Conservation (phyloP, 768 basidiomycete genomes). For the Leccinum barrowsii region DNA sequence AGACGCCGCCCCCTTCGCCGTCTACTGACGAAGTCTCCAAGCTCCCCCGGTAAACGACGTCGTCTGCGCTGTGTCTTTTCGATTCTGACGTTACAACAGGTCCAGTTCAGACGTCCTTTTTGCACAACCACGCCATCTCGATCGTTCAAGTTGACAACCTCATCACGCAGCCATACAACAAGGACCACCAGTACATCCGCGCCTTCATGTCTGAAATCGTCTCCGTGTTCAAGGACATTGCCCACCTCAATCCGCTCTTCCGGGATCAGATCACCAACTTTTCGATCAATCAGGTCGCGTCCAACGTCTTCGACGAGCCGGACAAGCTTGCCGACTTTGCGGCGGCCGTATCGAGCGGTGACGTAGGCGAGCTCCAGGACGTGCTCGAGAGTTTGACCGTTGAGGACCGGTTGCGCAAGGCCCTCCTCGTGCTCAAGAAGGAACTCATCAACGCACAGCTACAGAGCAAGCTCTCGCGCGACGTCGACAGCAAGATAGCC, state of each 20-base stretch:
- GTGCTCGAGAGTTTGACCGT: conserved; percentile 85
- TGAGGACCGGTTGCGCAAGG: conserved; percentile 88
- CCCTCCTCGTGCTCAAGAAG: conserved; percentile 91
- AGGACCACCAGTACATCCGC: conserved; percentile 91
- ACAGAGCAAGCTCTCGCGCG: conserved; percentile 86
- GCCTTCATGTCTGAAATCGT: conserved; percentile 97
- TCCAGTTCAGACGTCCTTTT: conserved; percentile 79
- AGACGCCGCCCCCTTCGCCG: conserved; percentile 32
- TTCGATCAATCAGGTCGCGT: conserved; percentile 86
- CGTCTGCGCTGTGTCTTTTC: background rate
- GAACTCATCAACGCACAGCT: conserved; percentile 96
- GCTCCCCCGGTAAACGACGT: conserved; percentile 21
- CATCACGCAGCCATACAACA: conserved; percentile 74
- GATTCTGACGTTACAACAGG: conserved; percentile 32
- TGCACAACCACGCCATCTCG: conserved; percentile 77
- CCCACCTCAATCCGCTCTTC: conserved; percentile 95
- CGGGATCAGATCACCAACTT: conserved; percentile 98
- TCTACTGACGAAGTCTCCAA: conserved; percentile 24
- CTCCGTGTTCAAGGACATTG: conserved; percentile 97
- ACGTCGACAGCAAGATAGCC: conserved; percentile 93
- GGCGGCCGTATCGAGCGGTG: conserved; percentile 90
- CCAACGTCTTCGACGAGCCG: conserved; percentile 95
- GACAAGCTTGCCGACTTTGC: conserved; percentile 97
- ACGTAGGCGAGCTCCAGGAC: conserved; percentile 87
- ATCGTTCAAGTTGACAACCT: conserved; percentile 89